Evolutionary conservation across 169 alveolate genomes (phyloP), one percentile per base, ranked within the genome.

Genomic region (Plasmodium inui): DNA sequence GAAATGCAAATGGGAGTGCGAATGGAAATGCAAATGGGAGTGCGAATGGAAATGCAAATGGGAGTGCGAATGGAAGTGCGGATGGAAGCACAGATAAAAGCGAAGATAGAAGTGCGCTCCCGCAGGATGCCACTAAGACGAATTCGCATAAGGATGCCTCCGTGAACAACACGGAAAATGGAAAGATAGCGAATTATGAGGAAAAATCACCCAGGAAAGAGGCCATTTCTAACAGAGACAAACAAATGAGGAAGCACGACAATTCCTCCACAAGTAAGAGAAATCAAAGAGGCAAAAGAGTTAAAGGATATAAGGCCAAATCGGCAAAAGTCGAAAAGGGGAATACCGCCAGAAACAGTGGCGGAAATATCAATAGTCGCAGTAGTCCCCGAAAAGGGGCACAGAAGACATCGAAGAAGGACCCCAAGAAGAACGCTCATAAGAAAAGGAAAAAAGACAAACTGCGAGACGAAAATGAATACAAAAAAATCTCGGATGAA

Each of bases 401-500:
- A 30, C 34, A 26, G 12, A 39, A 39, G 8, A 30, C 22, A 2
- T 10, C 19, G 8, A 19, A 26, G 12, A 22, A n/a, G n/a, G 5
- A 0, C 10, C 39, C 53, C 14, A 86, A 28, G 41, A 50, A 86
- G 30, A 44, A 2, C 37, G 28, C 76, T 26, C 74, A 55, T 53
- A 55, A 55, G 50, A 86, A 86, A 76, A 86, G 76, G 22, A 74
- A 53, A 57, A 86, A 53, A 78, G 93, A 86, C 17, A n/a, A 72
- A 19, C 32, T 34, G 30, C 61, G 55, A 34, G 70, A 26, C 41
- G 76, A 55, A 67, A 39, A 85, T 70, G 76, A 86, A 50, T 2
- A 72, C 80, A 84, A 22, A 71, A 88, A 55, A 57, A 0, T 39
- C 1, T 88, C 70, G 9, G 53, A 53, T 17, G 55, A 78, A 88